These are phyloP conservation scores for Sporisorium iseilematis-ciliati DNA, from an alignment of 1,284 basidiomycete species.

Conservation along the genomic window DNA sequence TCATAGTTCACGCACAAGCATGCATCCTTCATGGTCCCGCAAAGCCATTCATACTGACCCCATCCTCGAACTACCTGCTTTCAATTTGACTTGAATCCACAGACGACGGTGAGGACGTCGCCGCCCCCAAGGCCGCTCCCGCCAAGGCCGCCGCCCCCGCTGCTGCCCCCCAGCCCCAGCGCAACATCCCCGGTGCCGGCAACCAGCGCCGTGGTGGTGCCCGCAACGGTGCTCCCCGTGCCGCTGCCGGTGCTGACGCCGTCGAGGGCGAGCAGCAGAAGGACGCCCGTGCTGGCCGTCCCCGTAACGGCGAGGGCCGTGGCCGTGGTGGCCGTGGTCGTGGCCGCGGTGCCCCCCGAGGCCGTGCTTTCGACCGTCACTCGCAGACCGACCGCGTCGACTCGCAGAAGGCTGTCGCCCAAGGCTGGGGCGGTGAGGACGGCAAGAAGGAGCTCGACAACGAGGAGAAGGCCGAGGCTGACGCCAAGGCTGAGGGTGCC, in stretches of 20 bases:
- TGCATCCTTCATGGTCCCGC: not conserved
- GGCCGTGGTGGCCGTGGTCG: conserved; percentile 73
- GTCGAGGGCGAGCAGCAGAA: conserved; percentile 51
- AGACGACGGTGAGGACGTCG: conserved; percentile 62
- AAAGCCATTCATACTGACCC: conserved; percentile 9
- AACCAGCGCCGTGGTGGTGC: conserved; percentile 53
- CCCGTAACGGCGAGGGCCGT: conserved; percentile 42
- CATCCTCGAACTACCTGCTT: not conserved
- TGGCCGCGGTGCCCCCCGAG: conserved; percentile 74
- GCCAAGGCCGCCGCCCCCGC: conserved; percentile 60
- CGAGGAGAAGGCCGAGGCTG: conserved; percentile 76
- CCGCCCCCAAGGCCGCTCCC: conserved; percentile 55
- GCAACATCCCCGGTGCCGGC: conserved; percentile 63
- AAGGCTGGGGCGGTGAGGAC: conserved; percentile 91
- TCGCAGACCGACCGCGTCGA: conserved; percentile 82
- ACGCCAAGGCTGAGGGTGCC: conserved; percentile 62
- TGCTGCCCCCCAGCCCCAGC: conserved; percentile 50
- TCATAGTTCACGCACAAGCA: not conserved
- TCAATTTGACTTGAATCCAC: not conserved
- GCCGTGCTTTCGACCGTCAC: conserved; percentile 83
- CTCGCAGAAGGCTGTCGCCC: conserved; percentile 89
- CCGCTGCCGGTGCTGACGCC: conserved; percentile 40
- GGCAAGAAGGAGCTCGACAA: conserved; percentile 80
- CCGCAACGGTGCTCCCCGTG: conserved; percentile 53
- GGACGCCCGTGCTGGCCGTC: conserved; percentile 44